Base-by-base conservation (phyloP, 495 filamentous ascomycete genomes). In the Niebla homalea region DNA sequence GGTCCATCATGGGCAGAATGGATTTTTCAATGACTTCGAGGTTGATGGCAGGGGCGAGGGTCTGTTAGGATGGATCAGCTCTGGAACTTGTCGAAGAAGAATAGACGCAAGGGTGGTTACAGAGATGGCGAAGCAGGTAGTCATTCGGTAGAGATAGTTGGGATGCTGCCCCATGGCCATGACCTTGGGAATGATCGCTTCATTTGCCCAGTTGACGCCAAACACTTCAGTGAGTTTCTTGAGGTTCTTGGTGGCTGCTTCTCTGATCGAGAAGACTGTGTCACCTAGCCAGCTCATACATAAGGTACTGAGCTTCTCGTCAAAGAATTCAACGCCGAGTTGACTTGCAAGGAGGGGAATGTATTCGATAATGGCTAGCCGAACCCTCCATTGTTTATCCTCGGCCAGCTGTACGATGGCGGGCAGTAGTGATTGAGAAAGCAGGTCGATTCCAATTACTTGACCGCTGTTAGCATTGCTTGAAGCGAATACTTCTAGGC, bases 221-320 rank as follows among this genome's bases (percentile, higher is more conserved):
- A 98, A 98, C 0, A 98, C 92, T 65, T 97, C 93, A 12, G 92
- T 98, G 36, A 98, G 76, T 73, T 97, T 96, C 75, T 90, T 94
- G 48, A 98, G 68, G 65, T 98, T 98, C 60, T 89, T 85, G 22
- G 92, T 98, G 21, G 90, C 92, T 20, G 92, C 92, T 66, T 98
- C 92, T 52, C 92, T 80, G 60, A 98, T 98, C 11, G 89, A 95
- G 71, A 95, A 98, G 54, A 98, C 92, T 1, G 92, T 96, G 60
- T 98, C 92, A 22, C 93, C 93, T n/a, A 98, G 76, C 92, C 92
- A 98, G 52, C 85, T 84, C 92, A 98, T 98, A 74, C 92, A 98
- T 19, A 98, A 79, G 48, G 80, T 81, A 57, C 85, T 88, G 38
- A 98, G 77, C 67, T 97, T 92, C 64, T 98, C 89, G 62, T 98